Evolutionary conservation across 805 yeast species (phyloP).

Genomic region (Spathaspora arborariae): DNA sequence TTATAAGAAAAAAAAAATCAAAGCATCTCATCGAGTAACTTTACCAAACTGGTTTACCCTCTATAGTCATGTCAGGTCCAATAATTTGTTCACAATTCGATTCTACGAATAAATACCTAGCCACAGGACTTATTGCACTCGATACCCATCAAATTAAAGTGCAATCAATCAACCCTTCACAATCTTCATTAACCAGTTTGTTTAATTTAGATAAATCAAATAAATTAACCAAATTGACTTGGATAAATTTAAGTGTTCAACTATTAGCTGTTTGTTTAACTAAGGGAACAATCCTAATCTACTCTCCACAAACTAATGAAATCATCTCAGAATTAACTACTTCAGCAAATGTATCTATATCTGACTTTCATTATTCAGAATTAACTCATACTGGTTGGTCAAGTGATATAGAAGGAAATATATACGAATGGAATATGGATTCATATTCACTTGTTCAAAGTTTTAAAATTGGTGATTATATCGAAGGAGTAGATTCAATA

Average conservation of each 20-base stretch:
- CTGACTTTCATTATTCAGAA: conserved; percentile 45
- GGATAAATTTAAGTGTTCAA: conserved; percentile 45
- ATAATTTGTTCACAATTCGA: conserved; percentile 52
- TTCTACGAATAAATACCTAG: conserved; percentile 56
- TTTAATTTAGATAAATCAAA: conserved; percentile 51
- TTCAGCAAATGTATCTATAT: conserved; percentile 42
- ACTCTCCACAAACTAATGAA: conserved; percentile 62
- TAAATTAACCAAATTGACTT: conserved; percentile 46
- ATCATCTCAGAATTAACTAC: conserved; percentile 50
- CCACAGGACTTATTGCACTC: conserved; percentile 62
- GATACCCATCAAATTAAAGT: conserved; percentile 70
- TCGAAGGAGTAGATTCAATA: conserved; percentile 31
- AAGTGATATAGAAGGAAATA: conserved; percentile 53
- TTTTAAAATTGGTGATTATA: conserved; percentile 38
- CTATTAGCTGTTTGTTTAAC: conserved; percentile 53
- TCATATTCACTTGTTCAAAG: conserved; percentile 39
- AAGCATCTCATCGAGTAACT: conserved; percentile 8
- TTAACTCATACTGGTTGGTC: conserved; percentile 50
- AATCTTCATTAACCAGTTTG: conserved; percentile 42
- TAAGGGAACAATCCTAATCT: conserved; percentile 60
- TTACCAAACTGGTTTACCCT: not conserved
- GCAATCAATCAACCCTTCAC: conserved; percentile 46
- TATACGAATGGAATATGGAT: conserved; percentile 60
- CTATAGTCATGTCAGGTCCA: conserved; percentile 15
- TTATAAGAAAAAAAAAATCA: not conserved